phyloP scores from a whole-genome alignment of 352 stramenopile species.

The Globisporangium carolinianum region DNA sequence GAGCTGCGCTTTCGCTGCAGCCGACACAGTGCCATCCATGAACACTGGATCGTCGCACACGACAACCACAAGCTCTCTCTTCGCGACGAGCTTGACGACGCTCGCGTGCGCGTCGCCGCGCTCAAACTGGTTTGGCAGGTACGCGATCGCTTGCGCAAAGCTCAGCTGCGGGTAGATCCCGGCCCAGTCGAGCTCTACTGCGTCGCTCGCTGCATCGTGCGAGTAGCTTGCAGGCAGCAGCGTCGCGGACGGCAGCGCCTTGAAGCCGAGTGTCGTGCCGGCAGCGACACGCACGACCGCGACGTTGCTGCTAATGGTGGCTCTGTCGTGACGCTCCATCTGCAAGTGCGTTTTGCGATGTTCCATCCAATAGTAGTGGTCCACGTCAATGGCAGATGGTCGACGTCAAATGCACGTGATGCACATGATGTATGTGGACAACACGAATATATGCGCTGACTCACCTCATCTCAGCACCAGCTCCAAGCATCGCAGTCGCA shows the following conservation, averaged over 20 bases:
- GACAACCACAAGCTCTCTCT: conserved; percentile 5
- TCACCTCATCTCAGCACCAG: no score
- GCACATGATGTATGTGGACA: no score
- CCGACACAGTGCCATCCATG: conserved; percentile 5
- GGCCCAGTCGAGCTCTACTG: conserved; percentile 13
- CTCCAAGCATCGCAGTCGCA: neutral
- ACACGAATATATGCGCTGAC: no score
- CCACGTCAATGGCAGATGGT: no score
- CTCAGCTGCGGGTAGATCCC: conserved; percentile 21
- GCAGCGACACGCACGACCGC: neutral
- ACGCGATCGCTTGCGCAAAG: conserved; percentile 17
- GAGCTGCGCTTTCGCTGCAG: conserved; percentile 8
- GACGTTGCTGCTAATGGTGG: neutral
- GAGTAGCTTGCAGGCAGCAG: neutral
- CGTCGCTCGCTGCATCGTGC: neutral
- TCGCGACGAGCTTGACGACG: conserved; percentile 11
- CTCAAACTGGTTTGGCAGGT: conserved; percentile 23
- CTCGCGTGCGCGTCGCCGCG: conserved; percentile 6
- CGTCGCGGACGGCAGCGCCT: conserved; percentile 6
- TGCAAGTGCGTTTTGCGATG: no score
- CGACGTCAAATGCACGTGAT: no score
- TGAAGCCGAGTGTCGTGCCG: conserved; percentile 9
- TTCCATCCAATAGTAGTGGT: no score
- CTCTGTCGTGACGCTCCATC: no score
- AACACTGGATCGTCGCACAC: conserved; percentile 4